A percentile compares a stretch with the other conserved stretches of the same genome.
phyloP scores from a whole-genome alignment of 371 early-diverging fungal species.

The Circinella umbellata region DNA sequence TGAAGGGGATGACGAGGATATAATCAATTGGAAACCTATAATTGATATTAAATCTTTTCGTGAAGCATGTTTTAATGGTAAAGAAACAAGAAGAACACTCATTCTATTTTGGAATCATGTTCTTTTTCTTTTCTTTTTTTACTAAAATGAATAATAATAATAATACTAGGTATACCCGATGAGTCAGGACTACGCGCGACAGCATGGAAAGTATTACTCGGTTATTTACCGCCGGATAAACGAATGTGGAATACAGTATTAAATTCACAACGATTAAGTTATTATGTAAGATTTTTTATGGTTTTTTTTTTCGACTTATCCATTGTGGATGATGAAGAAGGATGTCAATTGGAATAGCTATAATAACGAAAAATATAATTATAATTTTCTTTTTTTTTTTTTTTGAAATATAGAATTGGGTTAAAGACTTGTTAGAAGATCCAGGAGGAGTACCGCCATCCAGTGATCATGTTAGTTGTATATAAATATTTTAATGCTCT shows the following conservation, averaged over 20 bases:
- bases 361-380: no score
- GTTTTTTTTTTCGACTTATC: not conserved
- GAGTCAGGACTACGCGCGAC: conserved; percentile 67
- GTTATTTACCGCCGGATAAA: conserved; percentile 79
- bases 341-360: no score
- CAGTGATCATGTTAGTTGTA: conserved; percentile 43
- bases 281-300: conserved; percentile 58
- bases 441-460: conserved; percentile 53
- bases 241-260: conserved; percentile 65
- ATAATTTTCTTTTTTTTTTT: no score
- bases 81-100: no score
- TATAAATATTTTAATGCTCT: no score
- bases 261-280: conserved; percentile 56
- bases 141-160: not conserved
- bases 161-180: conserved; percentile 77
- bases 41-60: conserved; percentile 58
- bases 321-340: no score
- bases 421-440: conserved; percentile 59
- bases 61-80: conserved; percentile 59
- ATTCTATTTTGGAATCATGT: not conserved
- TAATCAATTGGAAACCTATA: conserved; percentile 37
- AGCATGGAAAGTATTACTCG: conserved; percentile 78
- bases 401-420: conserved; percentile 61
- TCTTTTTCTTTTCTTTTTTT: no score
- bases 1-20: conserved; percentile 24